Conservation (phyloP, 129 eudicot genomes). For the Centrapalus pauciflorus region DNA sequence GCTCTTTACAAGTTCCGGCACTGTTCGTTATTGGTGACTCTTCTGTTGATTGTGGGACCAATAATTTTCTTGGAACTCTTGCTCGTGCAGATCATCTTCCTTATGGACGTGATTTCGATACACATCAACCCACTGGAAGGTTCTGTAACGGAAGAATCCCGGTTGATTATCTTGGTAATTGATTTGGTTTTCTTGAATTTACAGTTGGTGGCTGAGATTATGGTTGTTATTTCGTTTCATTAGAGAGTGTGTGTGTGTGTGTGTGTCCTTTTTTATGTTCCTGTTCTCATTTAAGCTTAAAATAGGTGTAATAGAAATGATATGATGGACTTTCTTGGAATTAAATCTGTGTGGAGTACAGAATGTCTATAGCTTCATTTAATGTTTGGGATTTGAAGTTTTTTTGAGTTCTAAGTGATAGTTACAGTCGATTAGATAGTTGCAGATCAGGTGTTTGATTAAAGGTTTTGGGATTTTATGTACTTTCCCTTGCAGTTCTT, state of each 20-base stretch:
- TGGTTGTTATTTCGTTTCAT: not conserved
- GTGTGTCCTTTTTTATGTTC: not conserved
- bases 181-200: not conserved
- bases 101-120: conserved; percentile 90
- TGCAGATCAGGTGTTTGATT: conserved; percentile 23
- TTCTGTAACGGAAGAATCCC: conserved; percentile 90
- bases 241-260: not conserved
- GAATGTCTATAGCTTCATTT: not conserved
- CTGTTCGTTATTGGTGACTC: conserved; percentile 85
- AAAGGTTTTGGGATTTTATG: not conserved
- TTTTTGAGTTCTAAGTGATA: not conserved
- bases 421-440: not conserved
- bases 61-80: conserved; percentile 84
- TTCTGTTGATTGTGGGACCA: conserved; percentile 93
- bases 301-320: not conserved
- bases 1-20: conserved; percentile 48
- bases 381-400: conserved; percentile 2
- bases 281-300: not conserved
- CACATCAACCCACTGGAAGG: conserved; percentile 80
- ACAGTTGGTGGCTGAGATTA: not conserved
- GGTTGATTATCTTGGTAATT: conserved; percentile 80
- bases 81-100: conserved; percentile 95
- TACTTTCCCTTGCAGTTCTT: not conserved
- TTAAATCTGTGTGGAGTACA: not conserved
- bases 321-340: not conserved